phyloP scores from a whole-genome alignment of 1,139 yeast species.

The Hanseniaspora uvarum region DNA sequence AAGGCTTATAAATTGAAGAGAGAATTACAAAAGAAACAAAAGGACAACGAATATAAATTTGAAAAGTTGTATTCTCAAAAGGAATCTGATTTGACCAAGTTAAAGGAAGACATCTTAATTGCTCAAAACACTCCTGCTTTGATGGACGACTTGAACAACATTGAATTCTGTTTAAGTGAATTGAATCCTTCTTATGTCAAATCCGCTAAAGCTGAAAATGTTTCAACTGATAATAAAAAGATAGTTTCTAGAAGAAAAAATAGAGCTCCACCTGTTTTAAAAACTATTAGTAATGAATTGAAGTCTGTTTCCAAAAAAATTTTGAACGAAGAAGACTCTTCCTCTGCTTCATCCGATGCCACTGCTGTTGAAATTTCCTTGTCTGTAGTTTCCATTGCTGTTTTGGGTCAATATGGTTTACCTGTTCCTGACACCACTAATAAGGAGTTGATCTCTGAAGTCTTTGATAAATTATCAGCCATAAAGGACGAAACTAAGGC shows the following conservation, averaged over 20 bases:
- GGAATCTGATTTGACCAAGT: slow-evolving; percentile 50
- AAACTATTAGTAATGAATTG: slow-evolving; percentile 42
- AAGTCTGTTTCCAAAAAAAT: slow-evolving; percentile 43
- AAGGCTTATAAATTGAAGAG: slow-evolving; percentile 60
- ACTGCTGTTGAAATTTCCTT: slow-evolving; percentile 44
- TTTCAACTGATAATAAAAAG: slow-evolving; percentile 50
- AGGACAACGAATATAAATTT: slow-evolving; percentile 57
- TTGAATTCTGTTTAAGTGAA: slow-evolving; percentile 58
- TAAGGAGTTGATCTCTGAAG: slow-evolving; percentile 45
- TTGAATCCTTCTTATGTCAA: slow-evolving; percentile 65
- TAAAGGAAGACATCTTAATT: slow-evolving; percentile 53
- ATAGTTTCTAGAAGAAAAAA: slow-evolving; percentile 55
- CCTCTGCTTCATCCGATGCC: slow-evolving; percentile 27
- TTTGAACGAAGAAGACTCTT: slow-evolving; percentile 28
- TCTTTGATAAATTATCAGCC: slow-evolving; percentile 59
- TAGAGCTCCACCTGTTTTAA: slow-evolving; percentile 28
- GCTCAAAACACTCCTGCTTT: slow-evolving; percentile 75
- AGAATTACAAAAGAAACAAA: slow-evolving; percentile 58
- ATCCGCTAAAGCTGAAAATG: slow-evolving; percentile 27
- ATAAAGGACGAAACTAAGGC: slow-evolving; percentile 61
- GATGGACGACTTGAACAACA: slow-evolving; percentile 59
- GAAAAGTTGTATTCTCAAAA: slow-evolving; percentile 49
- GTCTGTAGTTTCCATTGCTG: slow-evolving; percentile 71
- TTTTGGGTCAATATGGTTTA: slow-evolving; percentile 66
- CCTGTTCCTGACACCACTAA: slow-evolving; percentile 72